Evolutionary conservation across 1,284 basidiomycete genomes (phyloP), one percentile per base, ranked within the genome.

Genomic region (Malassezia nana): DNA sequence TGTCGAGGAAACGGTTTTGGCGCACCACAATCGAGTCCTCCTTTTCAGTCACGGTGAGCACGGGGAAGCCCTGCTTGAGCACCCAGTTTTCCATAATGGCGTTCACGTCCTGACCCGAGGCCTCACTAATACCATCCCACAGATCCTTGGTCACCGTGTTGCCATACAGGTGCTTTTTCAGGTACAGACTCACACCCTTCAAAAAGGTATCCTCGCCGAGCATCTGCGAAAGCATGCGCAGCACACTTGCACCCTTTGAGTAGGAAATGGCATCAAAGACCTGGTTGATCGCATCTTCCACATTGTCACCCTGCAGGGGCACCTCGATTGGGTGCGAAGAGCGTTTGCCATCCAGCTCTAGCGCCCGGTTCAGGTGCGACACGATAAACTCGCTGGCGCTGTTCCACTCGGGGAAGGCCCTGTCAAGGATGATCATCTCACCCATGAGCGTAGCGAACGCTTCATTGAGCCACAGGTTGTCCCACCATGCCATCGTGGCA

Each of bases 271-370:
- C 62, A 29, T 66, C 64, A 40, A 66, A 66, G 30, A 66, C 64
- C 48, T 66, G 63, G 53, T 62, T 63, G 51, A 66, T 59, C 7
- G 63, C 64, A 12, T 55, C 55, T 38, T 64, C 64, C 22, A 66
- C 60, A 39, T 64, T 59, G 20, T 66, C 63, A 30, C 60, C 60
- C 38, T 57, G 33, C 30, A 66, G 52, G 7, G 85, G 84, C 16
- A 94, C 87, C 75, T 96, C 89, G 65, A 96, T 88, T 1, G 91
- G 86, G 75, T 96, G 91, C 18, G 88, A 90, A 9, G 89, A 91
- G 15, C 86, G 78, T 72, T 90, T 87, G 5, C 86, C 82, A 67
- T 96, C 91, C 50, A 94, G 80, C 26, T 78, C 77, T 25, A 94
- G 79, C 9, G 90, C 89, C 26, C 73, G 62, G 31, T 75, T 71